Evolutionary conservation across 2,329 filamentous ascomycete genomes (phyloP).

Genomic region (Colletotrichum tamarilloi): DNA sequence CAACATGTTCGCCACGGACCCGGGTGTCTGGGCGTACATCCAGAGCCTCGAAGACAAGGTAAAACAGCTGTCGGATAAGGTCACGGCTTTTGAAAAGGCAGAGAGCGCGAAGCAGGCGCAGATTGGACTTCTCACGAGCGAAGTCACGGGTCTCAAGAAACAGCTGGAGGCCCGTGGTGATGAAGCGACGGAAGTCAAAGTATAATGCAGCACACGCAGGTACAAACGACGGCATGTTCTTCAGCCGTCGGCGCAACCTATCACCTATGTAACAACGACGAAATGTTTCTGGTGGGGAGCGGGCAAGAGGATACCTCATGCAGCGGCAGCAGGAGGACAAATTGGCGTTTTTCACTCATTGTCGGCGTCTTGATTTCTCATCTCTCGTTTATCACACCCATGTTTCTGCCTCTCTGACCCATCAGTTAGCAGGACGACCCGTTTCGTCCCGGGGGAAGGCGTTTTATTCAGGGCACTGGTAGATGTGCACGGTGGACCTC

Average conservation of each 20-base stretch:
- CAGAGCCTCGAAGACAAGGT: constrained; percentile 74
- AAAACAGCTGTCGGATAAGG: constrained; percentile 56
- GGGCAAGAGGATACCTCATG: constrained; percentile 16
- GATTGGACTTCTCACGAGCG: constrained; percentile 48
- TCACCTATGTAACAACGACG: constrained; percentile 37
- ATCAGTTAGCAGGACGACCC: constrained; percentile 21
- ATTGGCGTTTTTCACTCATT: constrained; percentile 37
- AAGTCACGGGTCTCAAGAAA: constrained; percentile 47
- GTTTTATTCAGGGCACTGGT: constrained; percentile 26
- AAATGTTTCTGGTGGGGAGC: constrained; percentile 23
- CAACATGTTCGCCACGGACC: constrained; percentile 74
- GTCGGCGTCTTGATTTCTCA: constrained; percentile 33
- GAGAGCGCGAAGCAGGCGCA: constrained; percentile 51
- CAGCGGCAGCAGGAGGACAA: constrained; percentile 23
- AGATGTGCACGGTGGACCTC: constrained; percentile 25
- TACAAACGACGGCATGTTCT: constrained; percentile 6
- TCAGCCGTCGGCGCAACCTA: constrained; percentile 22
- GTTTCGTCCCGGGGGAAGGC: constrained; percentile 18
- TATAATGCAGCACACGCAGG: constrained; percentile 20
- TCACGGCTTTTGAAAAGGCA: constrained; percentile 50
- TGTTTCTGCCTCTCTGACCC: constrained; percentile 4
- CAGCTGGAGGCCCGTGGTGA: constrained; percentile 42
- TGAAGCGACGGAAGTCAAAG: constrained; percentile 24
- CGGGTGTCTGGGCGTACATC: constrained; percentile 78
- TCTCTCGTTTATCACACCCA: constrained; percentile 26